Percentiles rank a stretch among this genome's conserved stretches.
Conservation (phyloP, 805 yeast species). For the Ogataea nitratoaversa region DNA sequence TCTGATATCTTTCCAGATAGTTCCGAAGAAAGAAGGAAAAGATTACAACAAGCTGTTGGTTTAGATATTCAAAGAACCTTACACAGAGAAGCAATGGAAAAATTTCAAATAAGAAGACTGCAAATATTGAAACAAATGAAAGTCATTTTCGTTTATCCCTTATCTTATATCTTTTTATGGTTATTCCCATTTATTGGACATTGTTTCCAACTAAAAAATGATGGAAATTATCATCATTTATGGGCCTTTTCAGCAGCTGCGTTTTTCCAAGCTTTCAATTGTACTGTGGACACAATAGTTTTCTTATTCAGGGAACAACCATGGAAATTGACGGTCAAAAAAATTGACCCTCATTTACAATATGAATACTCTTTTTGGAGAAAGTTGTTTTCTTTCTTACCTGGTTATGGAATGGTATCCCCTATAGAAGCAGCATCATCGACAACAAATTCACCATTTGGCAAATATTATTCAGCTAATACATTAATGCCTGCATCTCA, state of each 20-base stretch:
- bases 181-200: constrained; percentile 70
- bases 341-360: constrained; percentile 20
- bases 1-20: neutral
- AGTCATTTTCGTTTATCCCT: constrained; percentile 77
- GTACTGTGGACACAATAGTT: constrained; percentile 71
- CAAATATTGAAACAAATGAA: constrained; percentile 75
- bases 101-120: constrained; percentile 58
- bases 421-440: neutral
- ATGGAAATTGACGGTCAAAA: constrained; percentile 43
- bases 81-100: constrained; percentile 56
- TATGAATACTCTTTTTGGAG: constrained; percentile 20
- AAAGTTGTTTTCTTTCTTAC: constrained; percentile 21
- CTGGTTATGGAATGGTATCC: constrained; percentile 20
- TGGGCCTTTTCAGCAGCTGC: constrained; percentile 70
- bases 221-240: constrained; percentile 49
- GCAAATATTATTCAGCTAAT: too few species aligned
- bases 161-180: constrained; percentile 80
- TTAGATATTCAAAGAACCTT: constrained; percentile 33
- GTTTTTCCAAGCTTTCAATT: constrained; percentile 75
- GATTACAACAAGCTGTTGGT: constrained; percentile 22
- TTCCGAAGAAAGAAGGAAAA: constrained; percentile 7
- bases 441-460: too few species aligned
- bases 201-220: constrained; percentile 43
- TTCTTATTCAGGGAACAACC: constrained; percentile 77
- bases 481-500: too few species aligned